phyloP scores from a whole-genome alignment of 345 rosid genomes.

The Hibiscus tridactylites region DNA sequence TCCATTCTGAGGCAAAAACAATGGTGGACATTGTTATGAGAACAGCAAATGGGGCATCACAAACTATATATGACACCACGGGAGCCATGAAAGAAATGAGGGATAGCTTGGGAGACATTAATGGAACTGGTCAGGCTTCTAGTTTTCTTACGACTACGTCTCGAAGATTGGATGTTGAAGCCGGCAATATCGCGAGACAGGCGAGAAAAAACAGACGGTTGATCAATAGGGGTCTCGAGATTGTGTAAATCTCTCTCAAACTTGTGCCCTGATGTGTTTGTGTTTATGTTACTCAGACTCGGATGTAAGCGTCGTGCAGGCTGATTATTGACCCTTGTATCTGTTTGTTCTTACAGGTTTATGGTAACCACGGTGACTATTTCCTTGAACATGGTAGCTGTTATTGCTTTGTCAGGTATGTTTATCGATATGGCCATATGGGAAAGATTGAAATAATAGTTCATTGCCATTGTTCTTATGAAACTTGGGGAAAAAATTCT shows the following conservation, averaged over 20 bases:
- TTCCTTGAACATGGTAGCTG: conserved; percentile 39
- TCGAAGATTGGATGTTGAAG: conserved; percentile 29
- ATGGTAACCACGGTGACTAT: conserved; percentile 32
- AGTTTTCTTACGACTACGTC: conserved; percentile 42
- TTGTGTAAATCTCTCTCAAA: conserved; percentile 30
- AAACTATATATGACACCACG: conserved; percentile 42
- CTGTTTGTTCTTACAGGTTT: conserved; percentile 31
- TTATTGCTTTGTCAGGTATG: conserved; percentile 45
- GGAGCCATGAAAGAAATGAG: conserved; percentile 52
- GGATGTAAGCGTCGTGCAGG: neutral
- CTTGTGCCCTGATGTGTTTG: neutral
- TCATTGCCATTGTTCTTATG: neutral
- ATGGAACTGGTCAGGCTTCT: conserved; percentile 18
- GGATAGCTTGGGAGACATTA: conserved; percentile 23
- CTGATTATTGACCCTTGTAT: neutral
- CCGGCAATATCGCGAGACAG: conserved; percentile 32
- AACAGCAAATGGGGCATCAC: conserved; percentile 50
- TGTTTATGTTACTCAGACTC: neutral
- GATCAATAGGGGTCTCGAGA: conserved; percentile 41
- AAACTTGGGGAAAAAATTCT: neutral
- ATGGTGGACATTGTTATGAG: conserved; percentile 43
- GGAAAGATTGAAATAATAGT: too few species aligned
- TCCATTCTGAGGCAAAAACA: conserved; percentile 36
- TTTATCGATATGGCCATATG: neutral
- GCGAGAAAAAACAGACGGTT: conserved; percentile 44